These are phyloP conservation scores for Puccinia novopanici DNA, from an alignment of 1,284 basidiomycete genomes.

Conservation along the genomic window DNA sequence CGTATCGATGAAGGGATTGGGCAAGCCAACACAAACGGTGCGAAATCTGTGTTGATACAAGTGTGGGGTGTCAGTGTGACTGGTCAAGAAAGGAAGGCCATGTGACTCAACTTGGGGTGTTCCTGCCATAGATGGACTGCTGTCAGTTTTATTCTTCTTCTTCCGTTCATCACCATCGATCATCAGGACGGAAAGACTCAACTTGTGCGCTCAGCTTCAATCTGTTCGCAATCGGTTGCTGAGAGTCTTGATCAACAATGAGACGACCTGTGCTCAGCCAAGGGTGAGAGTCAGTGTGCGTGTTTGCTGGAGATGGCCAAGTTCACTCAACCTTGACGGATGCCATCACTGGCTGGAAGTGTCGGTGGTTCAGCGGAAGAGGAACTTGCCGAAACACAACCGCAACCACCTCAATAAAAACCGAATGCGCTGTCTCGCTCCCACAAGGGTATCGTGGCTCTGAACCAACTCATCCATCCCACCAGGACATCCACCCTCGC, in stretches of 20 bases:
- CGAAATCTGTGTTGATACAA: slow-evolving; percentile 12
- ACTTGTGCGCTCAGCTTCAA: slow-evolving; percentile 33
- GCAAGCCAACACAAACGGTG: slow-evolving; percentile 35
- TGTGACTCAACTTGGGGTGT: slow-evolving; percentile 21
- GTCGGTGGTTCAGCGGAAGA: neutral
- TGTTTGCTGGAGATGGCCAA: neutral
- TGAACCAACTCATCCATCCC: neutral
- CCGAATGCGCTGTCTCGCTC: neutral
- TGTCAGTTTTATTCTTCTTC: too few species aligned
- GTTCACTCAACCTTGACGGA: neutral
- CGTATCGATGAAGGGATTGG: slow-evolving; percentile 45
- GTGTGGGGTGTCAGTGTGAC: too few species aligned
- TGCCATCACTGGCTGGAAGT: neutral
- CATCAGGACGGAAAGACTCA: neutral
- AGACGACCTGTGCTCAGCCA: slow-evolving; percentile 6
- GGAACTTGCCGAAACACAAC: too few species aligned
- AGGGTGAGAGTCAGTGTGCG: neutral
- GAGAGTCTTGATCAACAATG: slow-evolving; percentile 37
- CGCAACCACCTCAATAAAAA: neutral
- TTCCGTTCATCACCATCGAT: too few species aligned
- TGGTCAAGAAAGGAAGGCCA: neutral
- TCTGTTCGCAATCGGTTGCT: slow-evolving; percentile 43
- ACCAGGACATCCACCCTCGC: neutral
- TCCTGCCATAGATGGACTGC: too few species aligned
- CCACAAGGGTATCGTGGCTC: neutral